Evolutionary conservation across 345 rosid species (phyloP).

Genomic region (Triadica sebifera): DNA sequence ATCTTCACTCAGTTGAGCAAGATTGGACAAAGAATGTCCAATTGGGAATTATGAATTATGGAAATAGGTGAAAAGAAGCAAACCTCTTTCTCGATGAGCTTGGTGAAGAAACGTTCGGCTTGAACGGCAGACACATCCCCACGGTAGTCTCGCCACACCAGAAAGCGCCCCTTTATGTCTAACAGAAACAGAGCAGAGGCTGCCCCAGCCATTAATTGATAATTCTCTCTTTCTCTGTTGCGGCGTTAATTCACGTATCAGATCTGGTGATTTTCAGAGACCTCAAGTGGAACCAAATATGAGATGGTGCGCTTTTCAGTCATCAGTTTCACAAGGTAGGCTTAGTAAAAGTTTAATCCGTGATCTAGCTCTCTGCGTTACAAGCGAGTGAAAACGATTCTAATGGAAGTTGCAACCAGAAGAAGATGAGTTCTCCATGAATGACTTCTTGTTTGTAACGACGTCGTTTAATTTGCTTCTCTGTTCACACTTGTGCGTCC

Average conservation of each 20-base stretch:
- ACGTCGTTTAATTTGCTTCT: background rate
- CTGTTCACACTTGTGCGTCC: too few species aligned
- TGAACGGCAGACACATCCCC: constrained; percentile 85
- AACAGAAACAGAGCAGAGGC: constrained; percentile 89
- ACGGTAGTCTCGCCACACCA: constrained; percentile 96
- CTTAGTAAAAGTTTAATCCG: background rate
- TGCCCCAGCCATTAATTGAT: constrained; percentile 73
- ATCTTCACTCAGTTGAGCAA: background rate
- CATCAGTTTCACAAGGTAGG: background rate
- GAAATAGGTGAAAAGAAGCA: background rate
- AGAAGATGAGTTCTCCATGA: background rate
- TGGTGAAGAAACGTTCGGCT: constrained; percentile 92
- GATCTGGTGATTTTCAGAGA: constrained; percentile 5
- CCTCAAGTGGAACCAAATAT: background rate
- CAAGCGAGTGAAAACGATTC: background rate
- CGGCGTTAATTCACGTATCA: background rate
- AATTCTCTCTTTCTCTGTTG: background rate
- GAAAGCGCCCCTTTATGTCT: constrained; percentile 91
- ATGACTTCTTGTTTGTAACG: background rate
- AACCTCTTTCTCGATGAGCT: constrained; percentile 93
- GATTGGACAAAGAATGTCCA: background rate
- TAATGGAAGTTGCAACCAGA: constrained; percentile 1
- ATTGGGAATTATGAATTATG: too few species aligned
- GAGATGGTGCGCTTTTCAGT: background rate
- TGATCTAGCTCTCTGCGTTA: background rate